A percentile compares a stretch with the other conserved stretches of the same genome.
These are phyloP conservation scores for Ustilago xerochloae DNA, from an alignment of 1,284 basidiomycete genomes.

Conservation along the genomic window DNA sequence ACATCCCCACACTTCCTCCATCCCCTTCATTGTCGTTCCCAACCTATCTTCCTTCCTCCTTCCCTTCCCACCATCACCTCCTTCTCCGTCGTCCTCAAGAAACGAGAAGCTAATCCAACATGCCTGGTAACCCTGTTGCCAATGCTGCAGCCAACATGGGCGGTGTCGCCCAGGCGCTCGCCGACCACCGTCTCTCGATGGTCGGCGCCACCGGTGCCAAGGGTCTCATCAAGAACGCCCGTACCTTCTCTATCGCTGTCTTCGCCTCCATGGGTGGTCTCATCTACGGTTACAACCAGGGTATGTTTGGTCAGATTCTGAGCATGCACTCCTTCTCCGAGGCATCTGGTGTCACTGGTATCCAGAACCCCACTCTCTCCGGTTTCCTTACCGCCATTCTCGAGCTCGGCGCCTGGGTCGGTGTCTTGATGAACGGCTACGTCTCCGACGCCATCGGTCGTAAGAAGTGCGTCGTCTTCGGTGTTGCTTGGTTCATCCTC, in stretches of 20 bases:
- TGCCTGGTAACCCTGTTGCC: conserved; percentile 7
- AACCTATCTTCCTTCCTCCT: background rate
- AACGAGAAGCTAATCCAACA: conserved; percentile 1
- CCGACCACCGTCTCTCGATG: conserved; percentile 42
- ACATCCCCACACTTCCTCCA: background rate
- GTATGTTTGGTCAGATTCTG: conserved; percentile 73
- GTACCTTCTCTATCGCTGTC: conserved; percentile 55
- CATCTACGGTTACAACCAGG: conserved; percentile 82
- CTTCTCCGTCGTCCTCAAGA: conserved; percentile 9
- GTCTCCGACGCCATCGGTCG: conserved; percentile 78
- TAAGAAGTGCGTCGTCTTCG: conserved; percentile 75
- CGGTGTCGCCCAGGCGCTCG: conserved; percentile 35
- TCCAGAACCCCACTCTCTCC: conserved; percentile 79
- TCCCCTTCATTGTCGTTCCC: background rate
- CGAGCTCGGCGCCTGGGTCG: conserved; percentile 79
- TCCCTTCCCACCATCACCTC: background rate
- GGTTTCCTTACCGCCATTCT: conserved; percentile 77
- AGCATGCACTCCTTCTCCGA: conserved; percentile 80
- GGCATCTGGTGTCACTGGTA: conserved; percentile 77
- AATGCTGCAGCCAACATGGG: conserved; percentile 1
- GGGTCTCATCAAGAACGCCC: conserved; percentile 54
- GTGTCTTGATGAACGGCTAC: conserved; percentile 76
- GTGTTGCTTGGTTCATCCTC: conserved; percentile 78
- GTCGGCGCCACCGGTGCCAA: conserved; percentile 45
- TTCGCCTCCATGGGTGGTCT: conserved; percentile 79